Evolutionary conservation across 768 basidiomycete species (phyloP).

Genomic region (Collybia sordida): DNA sequence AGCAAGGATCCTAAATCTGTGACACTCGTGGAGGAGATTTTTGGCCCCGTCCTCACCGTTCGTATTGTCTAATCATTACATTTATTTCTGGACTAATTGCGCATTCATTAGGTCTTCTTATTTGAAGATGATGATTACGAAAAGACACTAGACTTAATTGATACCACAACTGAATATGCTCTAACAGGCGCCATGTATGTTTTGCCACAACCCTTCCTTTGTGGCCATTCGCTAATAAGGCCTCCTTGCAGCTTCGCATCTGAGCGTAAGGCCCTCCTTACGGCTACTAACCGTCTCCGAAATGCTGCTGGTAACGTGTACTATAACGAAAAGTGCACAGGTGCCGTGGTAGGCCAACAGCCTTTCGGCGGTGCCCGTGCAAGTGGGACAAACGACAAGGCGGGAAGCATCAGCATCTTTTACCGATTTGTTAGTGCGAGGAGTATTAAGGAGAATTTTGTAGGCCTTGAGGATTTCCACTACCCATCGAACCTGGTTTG

Average conservation of each 20-base stretch:
- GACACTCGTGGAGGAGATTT: constrained; percentile 94
- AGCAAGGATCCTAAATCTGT: constrained; percentile 87
- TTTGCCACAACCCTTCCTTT: not conserved
- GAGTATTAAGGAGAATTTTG: constrained; percentile 97
- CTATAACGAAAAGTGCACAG: constrained; percentile 98
- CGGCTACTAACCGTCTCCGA: constrained; percentile 79
- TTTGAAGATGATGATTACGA: constrained; percentile 89
- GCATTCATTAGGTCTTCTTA: constrained; percentile 63
- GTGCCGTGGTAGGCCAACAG: constrained; percentile 96
- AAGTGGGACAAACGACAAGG: constrained; percentile 98
- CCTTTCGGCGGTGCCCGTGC: constrained; percentile 94
- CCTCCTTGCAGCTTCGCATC: constrained; percentile 64
- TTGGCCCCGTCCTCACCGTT: constrained; percentile 93
- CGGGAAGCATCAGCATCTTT: constrained; percentile 72
- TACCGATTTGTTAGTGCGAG: constrained; percentile 83
- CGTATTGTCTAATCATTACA: constrained; percentile 13
- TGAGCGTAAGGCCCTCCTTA: constrained; percentile 78
- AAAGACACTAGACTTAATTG: constrained; percentile 82
- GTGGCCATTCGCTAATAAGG: constrained; percentile 1
- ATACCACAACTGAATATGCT: constrained; percentile 84
- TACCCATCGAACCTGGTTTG: constrained; percentile 89
- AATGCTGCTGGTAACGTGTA: constrained; percentile 96
- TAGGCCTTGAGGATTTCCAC: constrained; percentile 71
- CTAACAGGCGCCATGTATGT: constrained; percentile 93
- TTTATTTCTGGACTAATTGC: constrained; percentile 2